These are phyloP conservation scores for Ophiocordyceps camponoti-floridani DNA, from an alignment of 2,329 filamentous ascomycete species.

Conservation along the genomic window DNA sequence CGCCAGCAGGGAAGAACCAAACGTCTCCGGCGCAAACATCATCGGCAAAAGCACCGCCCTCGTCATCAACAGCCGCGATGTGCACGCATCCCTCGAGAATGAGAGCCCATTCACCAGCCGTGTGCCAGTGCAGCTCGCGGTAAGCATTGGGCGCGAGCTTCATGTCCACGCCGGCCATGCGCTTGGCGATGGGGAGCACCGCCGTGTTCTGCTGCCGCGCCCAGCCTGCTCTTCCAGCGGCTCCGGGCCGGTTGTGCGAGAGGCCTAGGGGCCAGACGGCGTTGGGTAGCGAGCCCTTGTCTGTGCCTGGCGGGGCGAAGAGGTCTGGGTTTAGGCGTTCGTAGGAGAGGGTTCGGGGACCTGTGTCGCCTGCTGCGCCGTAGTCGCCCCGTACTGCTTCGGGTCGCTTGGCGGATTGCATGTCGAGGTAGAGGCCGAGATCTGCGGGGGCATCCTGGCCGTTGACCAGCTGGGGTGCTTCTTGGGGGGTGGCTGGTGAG, in stretches of 20 bases:
- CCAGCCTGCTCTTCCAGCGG: conserved; percentile 27
- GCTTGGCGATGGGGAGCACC: conserved; percentile 28
- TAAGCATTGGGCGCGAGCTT: conserved; percentile 37
- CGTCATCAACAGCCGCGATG: conserved; percentile 31
- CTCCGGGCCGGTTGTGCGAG: conserved; percentile 27
- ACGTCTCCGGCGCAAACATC: conserved; percentile 17
- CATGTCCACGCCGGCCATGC: conserved; percentile 43
- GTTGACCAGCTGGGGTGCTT: conserved; percentile 19
- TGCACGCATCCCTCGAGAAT: conserved; percentile 34
- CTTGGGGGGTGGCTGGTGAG: not conserved
- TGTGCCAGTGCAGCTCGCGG: conserved; percentile 47
- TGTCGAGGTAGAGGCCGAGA: conserved; percentile 34
- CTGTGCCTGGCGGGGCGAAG: conserved; percentile 33
- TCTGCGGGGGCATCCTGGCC: conserved; percentile 31
- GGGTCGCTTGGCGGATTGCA: conserved; percentile 27
- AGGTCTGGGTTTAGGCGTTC: conserved; percentile 36
- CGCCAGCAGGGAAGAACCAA: conserved; percentile 27
- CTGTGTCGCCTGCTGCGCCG: conserved; percentile 30
- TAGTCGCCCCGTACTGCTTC: conserved; percentile 34
- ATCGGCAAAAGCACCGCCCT: conserved; percentile 28
- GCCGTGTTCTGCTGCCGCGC: conserved; percentile 32
- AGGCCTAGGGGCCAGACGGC: conserved; percentile 37
- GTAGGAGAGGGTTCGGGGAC: conserved; percentile 29
- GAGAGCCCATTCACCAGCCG: conserved; percentile 31
- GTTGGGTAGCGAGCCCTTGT: conserved; percentile 26